phyloP scores from a whole-genome alignment of 108 stramenopile species.

The Cyclotella atomus region DNA sequence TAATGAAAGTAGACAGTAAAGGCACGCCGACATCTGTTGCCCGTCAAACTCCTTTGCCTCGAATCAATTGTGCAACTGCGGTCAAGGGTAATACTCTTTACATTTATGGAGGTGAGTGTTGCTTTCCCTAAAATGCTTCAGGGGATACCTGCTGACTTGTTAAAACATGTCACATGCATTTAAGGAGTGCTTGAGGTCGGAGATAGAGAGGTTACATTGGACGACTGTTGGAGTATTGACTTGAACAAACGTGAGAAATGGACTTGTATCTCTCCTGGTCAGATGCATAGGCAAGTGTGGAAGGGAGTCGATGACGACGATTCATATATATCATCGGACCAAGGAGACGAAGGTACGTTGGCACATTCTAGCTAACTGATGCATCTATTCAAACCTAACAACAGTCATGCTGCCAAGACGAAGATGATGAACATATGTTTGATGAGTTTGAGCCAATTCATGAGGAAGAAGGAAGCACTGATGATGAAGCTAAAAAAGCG shows the following conservation, averaged over 20 bases:
- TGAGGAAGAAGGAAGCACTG: conserved; percentile 54
- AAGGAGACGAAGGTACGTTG: conserved; percentile 60
- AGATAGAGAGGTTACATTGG: conserved; percentile 89
- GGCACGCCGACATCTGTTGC: conserved; percentile 68
- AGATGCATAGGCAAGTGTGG: conserved; percentile 92
- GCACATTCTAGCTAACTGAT: no score
- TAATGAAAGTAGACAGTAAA: conserved; percentile 67
- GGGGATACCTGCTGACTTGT: background rate
- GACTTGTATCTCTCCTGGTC: conserved; percentile 85
- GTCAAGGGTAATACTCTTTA: conserved; percentile 14
- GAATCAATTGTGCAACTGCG: conserved; percentile 51
- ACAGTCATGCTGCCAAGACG: no score
- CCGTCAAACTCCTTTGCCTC: conserved; percentile 78
- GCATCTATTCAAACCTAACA: no score
- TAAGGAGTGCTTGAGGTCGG: conserved; percentile 90
- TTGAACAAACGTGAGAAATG: conserved; percentile 82
- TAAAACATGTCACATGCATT: background rate
- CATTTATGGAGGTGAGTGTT: conserved; percentile 10
- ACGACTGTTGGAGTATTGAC: conserved; percentile 90
- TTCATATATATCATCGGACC: conserved; percentile 74
- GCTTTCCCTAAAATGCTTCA: no score
- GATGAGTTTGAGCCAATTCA: conserved; percentile 43
- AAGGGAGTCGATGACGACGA: conserved; percentile 83
- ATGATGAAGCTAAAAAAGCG: conserved; percentile 24
- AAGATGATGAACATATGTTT: conserved; percentile 54